Evolutionary conservation across 2,329 filamentous ascomycete genomes (phyloP), one percentile per base, ranked within the genome.

Genomic region (Parastagonospora avenae): DNA sequence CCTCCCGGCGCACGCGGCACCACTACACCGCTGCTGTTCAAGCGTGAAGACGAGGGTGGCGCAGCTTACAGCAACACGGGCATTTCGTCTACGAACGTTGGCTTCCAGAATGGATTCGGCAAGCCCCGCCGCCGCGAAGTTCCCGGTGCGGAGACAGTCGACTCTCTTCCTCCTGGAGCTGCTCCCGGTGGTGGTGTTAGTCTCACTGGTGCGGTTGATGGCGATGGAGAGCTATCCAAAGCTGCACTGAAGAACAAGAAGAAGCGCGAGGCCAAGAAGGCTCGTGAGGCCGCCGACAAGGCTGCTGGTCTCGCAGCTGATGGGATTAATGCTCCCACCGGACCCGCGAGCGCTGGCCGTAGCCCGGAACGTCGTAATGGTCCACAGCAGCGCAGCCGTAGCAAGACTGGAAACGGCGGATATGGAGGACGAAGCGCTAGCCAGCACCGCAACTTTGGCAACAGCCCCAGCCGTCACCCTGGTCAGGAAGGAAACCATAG

Each of bases 231-330:
- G 62, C 74, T 94, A 55, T 92, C 90, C 56, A 95, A 94, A 78
- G 85, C 89, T 46, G 92, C 90, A 10, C 79, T 91, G 64, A 97
- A 97, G 83, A 97, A 97, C 78, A 97, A 97, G 85, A 97, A 97
- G 85, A 97, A 97, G 84, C 85, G 94, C 39, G 88, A 90, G 62
- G 90, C 90, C 61, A 97, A 95, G 82, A 97, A 97, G 78, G 84
- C 85, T 44, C 94, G 92, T 71, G 92, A 94, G 40, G 83, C 80
- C 5, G 90, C 91, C 14, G 85, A 84, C 42, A 74, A 71, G 56
- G 67, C 69, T 7, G 67, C 66, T 14, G 62, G 65, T 29, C 58
- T 75, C 12, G 62, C 57, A 32, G 66, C 67, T 28, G 71, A 73
- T 19, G 67, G 65, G 2, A 61, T 57, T 37, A 60, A 59, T 16